Evolutionary conservation across 495 filamentous ascomycete species (phyloP).

Genomic region (Haplographium delicatum): DNA sequence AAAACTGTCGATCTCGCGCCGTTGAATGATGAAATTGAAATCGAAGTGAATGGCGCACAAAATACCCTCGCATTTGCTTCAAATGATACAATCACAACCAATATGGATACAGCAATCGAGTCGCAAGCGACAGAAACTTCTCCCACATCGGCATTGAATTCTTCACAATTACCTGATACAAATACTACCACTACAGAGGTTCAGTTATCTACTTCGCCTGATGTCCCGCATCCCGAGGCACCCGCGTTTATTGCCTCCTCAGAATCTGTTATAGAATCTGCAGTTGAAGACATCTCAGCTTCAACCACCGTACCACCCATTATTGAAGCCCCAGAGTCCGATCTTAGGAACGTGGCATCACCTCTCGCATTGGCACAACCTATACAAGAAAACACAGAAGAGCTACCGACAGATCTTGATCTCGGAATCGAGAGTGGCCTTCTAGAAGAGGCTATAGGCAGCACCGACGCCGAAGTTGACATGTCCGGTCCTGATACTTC

Average conservation of each 20-base stretch:
- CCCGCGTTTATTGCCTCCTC: background rate
- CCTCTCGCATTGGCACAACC: background rate
- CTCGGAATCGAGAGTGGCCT: background rate
- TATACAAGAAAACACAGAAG: background rate
- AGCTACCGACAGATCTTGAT: background rate
- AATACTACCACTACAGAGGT: constrained; percentile 17
- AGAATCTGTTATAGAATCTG: constrained; percentile 15
- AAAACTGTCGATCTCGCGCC: constrained; percentile 6
- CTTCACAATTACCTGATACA: constrained; percentile 15
- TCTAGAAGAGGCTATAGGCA: background rate
- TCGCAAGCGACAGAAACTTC: constrained; percentile 16
- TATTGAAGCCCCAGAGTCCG: constrained; percentile 24
- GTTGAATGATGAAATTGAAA: background rate
- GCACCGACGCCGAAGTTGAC: background rate
- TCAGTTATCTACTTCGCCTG: constrained; percentile 1
- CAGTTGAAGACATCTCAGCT: constrained; percentile 17
- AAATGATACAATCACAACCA: constrained; percentile 11
- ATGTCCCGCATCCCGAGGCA: background rate
- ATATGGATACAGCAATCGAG: constrained; percentile 19
- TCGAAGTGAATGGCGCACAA: constrained; percentile 18
- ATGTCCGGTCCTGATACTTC: background rate
- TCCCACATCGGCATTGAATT: constrained; percentile 8
- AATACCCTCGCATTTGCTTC: constrained; percentile 17
- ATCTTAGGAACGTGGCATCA: constrained; percentile 14
- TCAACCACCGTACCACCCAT: constrained; percentile 18